Percentiles rank a stretch among this genome's conserved stretches.
phyloP scores from a whole-genome alignment of 345 rosid genomes.

The Durio zibethinus region DNA sequence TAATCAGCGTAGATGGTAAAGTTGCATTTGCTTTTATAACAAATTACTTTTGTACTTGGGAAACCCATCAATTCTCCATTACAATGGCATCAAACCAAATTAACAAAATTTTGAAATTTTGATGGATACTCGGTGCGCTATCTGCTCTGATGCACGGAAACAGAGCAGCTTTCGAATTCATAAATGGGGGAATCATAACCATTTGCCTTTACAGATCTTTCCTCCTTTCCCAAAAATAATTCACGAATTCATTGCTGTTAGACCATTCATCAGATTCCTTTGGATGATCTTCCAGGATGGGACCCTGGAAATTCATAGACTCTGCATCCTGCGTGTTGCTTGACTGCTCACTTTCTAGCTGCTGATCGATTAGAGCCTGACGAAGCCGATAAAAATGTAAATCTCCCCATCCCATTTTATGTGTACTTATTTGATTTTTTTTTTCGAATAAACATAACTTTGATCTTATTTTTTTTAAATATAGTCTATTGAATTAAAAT shows the following conservation, averaged over 20 bases:
- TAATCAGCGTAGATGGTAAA: not conserved
- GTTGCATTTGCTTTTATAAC: not conserved
- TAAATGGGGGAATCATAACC: constrained; percentile 19
- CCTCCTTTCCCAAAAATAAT: not conserved
- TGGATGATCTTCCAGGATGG: constrained; percentile 24
- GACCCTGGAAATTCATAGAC: constrained; percentile 27
- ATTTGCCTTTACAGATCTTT: not conserved
- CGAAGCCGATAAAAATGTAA: not conserved
- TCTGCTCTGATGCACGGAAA: not conserved
- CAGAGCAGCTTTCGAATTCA: not conserved
- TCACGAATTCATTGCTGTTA: not conserved
- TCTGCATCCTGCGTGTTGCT: constrained; percentile 35
- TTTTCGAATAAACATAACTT: no score
- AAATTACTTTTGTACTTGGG: not conserved
- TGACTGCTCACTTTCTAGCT: constrained; percentile 20
- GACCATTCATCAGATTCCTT: constrained; percentile 21
- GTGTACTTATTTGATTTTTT: no score
- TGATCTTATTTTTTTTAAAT: no score
- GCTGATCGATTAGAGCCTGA: not conserved
- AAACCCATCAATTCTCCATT: not conserved
- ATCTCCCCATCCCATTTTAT: no score
- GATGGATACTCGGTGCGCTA: not conserved
- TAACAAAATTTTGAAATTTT: not conserved
- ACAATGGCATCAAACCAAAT: not conserved
- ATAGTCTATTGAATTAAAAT: no score